Evolutionary conservation across 768 basidiomycete genomes (phyloP).

Genomic region (Boletus subcaerulescens): DNA sequence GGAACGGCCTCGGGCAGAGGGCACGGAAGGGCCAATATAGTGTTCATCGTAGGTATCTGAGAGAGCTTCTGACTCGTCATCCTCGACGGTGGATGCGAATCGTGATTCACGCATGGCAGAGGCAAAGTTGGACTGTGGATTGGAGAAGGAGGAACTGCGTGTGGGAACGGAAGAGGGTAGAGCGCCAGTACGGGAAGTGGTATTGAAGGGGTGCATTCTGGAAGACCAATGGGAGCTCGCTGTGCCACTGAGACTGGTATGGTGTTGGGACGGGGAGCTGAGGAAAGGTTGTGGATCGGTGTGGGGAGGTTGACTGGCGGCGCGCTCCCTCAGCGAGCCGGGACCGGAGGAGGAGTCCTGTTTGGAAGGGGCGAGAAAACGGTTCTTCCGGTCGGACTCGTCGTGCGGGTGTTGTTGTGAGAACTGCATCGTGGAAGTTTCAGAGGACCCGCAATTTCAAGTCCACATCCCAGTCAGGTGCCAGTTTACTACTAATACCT

Average conservation of each 20-base stretch:
- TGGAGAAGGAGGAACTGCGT: constrained; percentile 68
- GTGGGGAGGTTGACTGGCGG: constrained; percentile 66
- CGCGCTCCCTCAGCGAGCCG: constrained; percentile 5
- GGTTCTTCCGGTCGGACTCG: constrained; percentile 50
- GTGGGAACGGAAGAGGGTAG: constrained; percentile 56
- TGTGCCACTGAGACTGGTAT: no score
- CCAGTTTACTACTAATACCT: not conserved
- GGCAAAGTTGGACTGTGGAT: constrained; percentile 53
- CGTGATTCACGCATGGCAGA: constrained; percentile 64
- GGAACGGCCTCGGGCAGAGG: constrained; percentile 49
- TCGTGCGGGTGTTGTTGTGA: no score
- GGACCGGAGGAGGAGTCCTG: no score
- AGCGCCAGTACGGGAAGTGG: constrained; percentile 26
- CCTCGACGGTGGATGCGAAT: constrained; percentile 78
- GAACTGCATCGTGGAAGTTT: no score
- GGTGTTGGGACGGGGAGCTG: no score
- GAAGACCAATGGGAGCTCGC: no score
- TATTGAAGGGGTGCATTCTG: constrained; percentile 40
- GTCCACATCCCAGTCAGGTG: no score
- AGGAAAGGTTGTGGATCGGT: not conserved
- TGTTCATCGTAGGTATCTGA: constrained; percentile 64
- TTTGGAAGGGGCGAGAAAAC: constrained; percentile 41
- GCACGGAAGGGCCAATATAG: constrained; percentile 44
- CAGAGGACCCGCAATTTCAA: no score
- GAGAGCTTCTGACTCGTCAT: constrained; percentile 68